Percentiles rank a stretch among this genome's conserved stretches.
Conservation (phyloP, 2,329 filamentous ascomycete species). For the Apiospora hydei region DNA sequence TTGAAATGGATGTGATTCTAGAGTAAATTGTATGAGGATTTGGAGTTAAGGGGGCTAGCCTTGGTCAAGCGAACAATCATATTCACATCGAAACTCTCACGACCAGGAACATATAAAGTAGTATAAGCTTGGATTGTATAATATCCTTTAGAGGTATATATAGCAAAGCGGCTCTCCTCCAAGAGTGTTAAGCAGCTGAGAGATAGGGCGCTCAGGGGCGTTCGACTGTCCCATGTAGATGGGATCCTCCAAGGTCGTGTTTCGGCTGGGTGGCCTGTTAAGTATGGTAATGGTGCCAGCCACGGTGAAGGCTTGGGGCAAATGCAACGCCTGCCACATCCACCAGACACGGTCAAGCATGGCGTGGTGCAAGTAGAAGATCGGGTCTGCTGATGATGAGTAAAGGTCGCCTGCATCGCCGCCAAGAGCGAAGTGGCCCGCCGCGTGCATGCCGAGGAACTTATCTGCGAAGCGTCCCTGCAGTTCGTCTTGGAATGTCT, state of each 20-base stretch:
- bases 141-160: slow-evolving; percentile 28
- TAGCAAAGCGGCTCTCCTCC: slow-evolving; percentile 35
- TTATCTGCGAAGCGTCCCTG: slow-evolving; percentile 40
- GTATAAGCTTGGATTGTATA: background rate
- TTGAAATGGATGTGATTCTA: too few species aligned
- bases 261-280: slow-evolving; percentile 37
- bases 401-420: slow-evolving; percentile 36
- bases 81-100: background rate
- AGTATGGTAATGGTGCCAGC: slow-evolving; percentile 38
- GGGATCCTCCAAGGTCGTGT: slow-evolving; percentile 34
- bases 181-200: slow-evolving; percentile 32
- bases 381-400: slow-evolving; percentile 36
- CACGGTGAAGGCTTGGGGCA: slow-evolving; percentile 29
- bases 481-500: slow-evolving; percentile 40
- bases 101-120: background rate
- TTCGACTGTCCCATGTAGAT: slow-evolving; percentile 33
- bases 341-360: slow-evolving; percentile 39
- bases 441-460: slow-evolving; percentile 40
- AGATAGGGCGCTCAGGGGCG: slow-evolving; percentile 27
- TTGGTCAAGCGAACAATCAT: background rate
- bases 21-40: too few species aligned
- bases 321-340: slow-evolving; percentile 37
- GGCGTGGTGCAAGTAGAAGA: slow-evolving; percentile 38
- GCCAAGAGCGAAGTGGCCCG: slow-evolving; percentile 41
- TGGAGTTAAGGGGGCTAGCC: too few species aligned